Base-by-base conservation (phyloP, 352 stramenopile genomes). In the Pythium phragmitis region DNA sequence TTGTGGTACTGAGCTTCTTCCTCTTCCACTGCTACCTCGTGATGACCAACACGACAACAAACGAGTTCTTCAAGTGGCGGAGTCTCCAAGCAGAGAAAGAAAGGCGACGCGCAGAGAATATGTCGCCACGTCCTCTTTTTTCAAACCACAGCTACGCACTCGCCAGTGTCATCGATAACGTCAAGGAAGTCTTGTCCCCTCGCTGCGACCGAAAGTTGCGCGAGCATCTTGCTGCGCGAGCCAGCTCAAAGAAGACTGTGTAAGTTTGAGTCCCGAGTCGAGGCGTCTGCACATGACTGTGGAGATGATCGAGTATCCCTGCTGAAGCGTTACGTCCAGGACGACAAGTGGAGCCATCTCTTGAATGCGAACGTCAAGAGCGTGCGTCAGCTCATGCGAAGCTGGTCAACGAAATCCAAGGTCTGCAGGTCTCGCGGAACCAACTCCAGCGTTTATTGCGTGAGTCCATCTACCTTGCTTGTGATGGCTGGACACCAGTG, bases 21-120 rank as follows among this genome's bases (percentile, higher is more conserved):
- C 49, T 53, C 17, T 91, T 88, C 55, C 80, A 89, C 28, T 68
- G 73, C 52, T 84, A 79, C 30, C 60, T 91, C 33, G 74, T 87
- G 16, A 69, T 66, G 26, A 72, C 26, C 33, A 89, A 91, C 63
- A 60, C 63, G 21, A 92, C 82, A 9, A 92, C 82, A 2, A 91
- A 89, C 62, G 82, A 89, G 54, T 89, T 89, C 43, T 89, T 89
- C 71, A 91, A 89, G 59, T 67, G 73, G n/a, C 65, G 73, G 36
- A 55, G 58, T 16, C 65, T 81, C n/a, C 47, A 47, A 6, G 26
- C 36, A 7, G 46, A 45, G 34, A 21, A 36, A 12, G 11, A 33
- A 17, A 28, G 26, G 7, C 45, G 42, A 17, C 46, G 21, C n/a
- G 33, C 33, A 0, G 8, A 63, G 26, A 26, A 12, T 19, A 23